phyloP scores from a whole-genome alignment of 371 early-diverging fungal genomes.

The Mucor plumbeus region DNA sequence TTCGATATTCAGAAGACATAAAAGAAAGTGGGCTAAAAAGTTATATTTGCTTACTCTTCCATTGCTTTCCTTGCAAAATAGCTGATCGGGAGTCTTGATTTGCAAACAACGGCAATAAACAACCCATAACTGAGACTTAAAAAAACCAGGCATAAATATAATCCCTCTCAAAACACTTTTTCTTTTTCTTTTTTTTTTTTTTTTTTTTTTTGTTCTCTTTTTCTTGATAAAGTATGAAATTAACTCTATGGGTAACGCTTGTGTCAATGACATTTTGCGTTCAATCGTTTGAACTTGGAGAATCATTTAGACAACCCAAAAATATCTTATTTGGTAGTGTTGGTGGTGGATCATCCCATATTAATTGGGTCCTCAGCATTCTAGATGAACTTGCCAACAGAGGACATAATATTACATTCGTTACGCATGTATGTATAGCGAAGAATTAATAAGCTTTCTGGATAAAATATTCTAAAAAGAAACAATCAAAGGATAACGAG shows the following conservation, averaged over 20 bases:
- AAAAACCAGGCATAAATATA: too few relatives aligned
- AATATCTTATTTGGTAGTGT: slow-evolving; percentile 15
- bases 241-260: not conserved
- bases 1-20: too few relatives aligned
- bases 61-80: too few relatives aligned
- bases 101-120: too few relatives aligned
- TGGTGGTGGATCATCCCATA: slow-evolving; percentile 24
- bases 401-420: slow-evolving; percentile 23
- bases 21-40: too few relatives aligned
- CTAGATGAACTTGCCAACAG: slow-evolving; percentile 20
- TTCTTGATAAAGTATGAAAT: not conserved
- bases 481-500: slow-evolving; percentile 14
- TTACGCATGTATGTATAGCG: slow-evolving; percentile 14
- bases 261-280: not conserved
- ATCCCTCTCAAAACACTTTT: too few relatives aligned
- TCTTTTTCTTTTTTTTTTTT: not conserved
- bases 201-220: not conserved
- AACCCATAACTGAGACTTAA: too few relatives aligned
- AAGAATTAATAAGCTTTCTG: too few relatives aligned
- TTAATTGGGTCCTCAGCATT: slow-evolving; percentile 25
- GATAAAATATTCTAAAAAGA: too few relatives aligned
- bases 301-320: slow-evolving; percentile 16
- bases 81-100: too few relatives aligned
- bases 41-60: too few relatives aligned
- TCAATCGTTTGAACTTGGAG: not conserved